Base-by-base conservation (phyloP, 352 stramenopile genomes). In the Pythium brachiatum region DNA sequence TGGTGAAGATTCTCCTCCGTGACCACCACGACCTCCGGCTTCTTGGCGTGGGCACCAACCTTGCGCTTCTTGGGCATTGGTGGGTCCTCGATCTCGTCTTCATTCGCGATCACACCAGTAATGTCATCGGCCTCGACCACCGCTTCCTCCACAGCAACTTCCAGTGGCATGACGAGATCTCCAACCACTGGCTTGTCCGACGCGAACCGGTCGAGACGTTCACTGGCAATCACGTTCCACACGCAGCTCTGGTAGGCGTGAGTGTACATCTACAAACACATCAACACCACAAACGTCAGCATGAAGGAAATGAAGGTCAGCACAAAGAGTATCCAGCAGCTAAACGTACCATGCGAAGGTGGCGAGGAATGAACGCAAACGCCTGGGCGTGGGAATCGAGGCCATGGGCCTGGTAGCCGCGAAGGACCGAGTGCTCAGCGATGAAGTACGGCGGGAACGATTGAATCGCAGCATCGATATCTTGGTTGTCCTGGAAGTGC, bases 161-260 rank as follows among this genome's bases (percentile, higher is more conserved):
- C 60, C 23, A 60, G 60, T 3, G 68, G 70, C 26, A 95, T 76
- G 18, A 99, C 92, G 15, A 99, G 81, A 72, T 99, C 96, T 8
- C 96, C 96, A 4, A 91, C 65, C 25, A 97, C 65, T 2, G 94
- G 79, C 46, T 80, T 60, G 21, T 89, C 78, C 21, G 65, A 74
- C 7, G 86, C 74, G 41, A 87, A 88, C 8, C 74, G 78, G 23
- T 89, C 81, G 21, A 99, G 82, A 3, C 97, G 80, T 55, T 96
- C 76, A 36, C 91, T 98, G 31, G 82, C 94, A 7, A 96, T 83
- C 46, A 76, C 75, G 74, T 99, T 99, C 94, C 94, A 99, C 27
- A 98, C 74, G 66, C 97, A 97, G 64, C 92, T 98, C 76, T 99
- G 97, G 66, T 98, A 97, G 60, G 88, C 72, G 66, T 96, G 86